Conservation (phyloP, 1,284 basidiomycete genomes). For the Entoloma clypeatum region DNA sequence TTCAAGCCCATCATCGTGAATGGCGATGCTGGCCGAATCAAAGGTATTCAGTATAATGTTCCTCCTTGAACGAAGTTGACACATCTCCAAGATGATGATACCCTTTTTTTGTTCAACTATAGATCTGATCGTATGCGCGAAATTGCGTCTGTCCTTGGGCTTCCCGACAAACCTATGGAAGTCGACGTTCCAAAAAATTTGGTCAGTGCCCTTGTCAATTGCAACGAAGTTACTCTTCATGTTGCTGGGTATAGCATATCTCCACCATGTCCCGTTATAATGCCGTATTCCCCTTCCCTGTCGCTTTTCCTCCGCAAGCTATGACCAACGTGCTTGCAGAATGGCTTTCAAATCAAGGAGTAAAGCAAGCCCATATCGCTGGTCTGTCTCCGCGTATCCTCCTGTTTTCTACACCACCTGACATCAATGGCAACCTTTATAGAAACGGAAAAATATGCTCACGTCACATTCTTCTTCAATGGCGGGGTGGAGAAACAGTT, state of each 20-base stretch:
- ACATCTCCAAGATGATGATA: slow-evolving; percentile 53
- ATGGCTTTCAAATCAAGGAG: slow-evolving; percentile 74
- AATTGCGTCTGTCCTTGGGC: slow-evolving; percentile 74
- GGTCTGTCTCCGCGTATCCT: slow-evolving; percentile 37
- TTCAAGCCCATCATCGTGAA: slow-evolving; percentile 89
- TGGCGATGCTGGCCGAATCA: slow-evolving; percentile 73
- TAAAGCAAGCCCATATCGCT: slow-evolving; percentile 85
- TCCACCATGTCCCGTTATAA: slow-evolving; percentile 95
- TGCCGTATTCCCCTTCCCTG: slow-evolving; percentile 78
- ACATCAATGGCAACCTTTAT: slow-evolving; percentile 1
- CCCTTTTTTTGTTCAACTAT: slow-evolving; percentile 93
- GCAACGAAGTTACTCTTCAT: too few species aligned
- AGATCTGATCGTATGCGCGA: slow-evolving; percentile 93
- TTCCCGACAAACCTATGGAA: slow-evolving; percentile 80
- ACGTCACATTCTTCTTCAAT: slow-evolving; percentile 97
- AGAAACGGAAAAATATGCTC: slow-evolving; percentile 94
- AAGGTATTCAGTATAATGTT: slow-evolving; percentile 50
- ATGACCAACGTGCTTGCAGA: slow-evolving; percentile 93
- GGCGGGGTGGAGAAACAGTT: slow-evolving; percentile 92
- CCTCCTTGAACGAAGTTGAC: not conserved
- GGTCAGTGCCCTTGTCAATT: slow-evolving; percentile 38
- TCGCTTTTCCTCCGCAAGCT: slow-evolving; percentile 84
- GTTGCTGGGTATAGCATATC: too few species aligned
- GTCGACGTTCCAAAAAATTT: slow-evolving; percentile 80
- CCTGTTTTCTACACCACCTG: not conserved